Conservation (phyloP, 768 basidiomycete species). For the Boletus huronensis region DNA sequence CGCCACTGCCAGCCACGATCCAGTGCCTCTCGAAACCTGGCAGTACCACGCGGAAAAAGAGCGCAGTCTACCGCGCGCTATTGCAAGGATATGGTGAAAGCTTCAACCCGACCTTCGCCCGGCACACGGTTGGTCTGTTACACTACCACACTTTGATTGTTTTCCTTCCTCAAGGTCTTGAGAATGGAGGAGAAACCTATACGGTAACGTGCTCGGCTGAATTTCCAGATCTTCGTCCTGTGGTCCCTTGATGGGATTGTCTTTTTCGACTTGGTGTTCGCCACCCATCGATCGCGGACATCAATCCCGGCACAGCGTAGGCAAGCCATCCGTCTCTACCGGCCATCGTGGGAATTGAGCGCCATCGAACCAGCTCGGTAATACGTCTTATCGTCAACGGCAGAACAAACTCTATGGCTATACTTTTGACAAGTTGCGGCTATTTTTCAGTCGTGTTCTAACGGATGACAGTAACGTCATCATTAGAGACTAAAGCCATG, state of each 20-base stretch:
- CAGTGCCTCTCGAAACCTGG: not conserved
- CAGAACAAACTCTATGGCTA: not conserved
- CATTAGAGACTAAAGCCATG: not conserved
- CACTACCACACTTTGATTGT: not conserved
- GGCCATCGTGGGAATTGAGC: not conserved
- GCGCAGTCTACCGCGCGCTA: not conserved
- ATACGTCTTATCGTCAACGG: too few species aligned
- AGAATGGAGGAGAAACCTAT: not conserved
- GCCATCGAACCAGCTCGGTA: not conserved
- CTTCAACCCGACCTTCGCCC: not conserved
- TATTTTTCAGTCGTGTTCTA: not conserved
- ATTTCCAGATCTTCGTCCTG: not conserved
- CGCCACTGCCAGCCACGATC: not conserved
- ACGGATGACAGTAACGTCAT: not conserved
- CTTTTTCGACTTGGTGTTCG: not conserved
- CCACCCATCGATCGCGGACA: not conserved
- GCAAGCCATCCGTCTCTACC: too few species aligned
- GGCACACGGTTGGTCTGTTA: not conserved
- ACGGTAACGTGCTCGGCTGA: not conserved
- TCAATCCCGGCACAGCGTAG: not conserved
- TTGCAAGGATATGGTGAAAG: not conserved
- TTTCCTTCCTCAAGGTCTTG: not conserved
- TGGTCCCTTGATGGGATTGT: not conserved
- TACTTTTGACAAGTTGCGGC: not conserved
- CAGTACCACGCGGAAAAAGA: too few species aligned